These are phyloP conservation scores for Neoscytalidium dimidiatum DNA, from an alignment of 2,329 filamentous ascomycete genomes.

Conservation along the genomic window DNA sequence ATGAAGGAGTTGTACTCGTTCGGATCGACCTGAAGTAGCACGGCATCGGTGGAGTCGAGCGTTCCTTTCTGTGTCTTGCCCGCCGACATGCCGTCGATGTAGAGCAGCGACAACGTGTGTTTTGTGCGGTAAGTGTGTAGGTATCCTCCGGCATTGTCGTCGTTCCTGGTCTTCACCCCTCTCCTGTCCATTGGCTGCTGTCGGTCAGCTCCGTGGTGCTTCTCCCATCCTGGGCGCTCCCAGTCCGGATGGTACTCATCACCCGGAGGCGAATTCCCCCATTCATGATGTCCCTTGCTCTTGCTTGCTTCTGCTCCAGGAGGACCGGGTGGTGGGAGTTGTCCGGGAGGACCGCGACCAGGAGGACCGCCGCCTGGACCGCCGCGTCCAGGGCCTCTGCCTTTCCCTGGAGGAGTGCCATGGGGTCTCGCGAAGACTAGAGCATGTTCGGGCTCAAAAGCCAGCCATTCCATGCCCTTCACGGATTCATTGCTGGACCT, in stretches of 20 bases:
- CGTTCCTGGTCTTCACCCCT: slow-evolving; percentile 13
- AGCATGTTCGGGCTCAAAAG: slow-evolving; percentile 76
- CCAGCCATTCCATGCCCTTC: slow-evolving; percentile 66
- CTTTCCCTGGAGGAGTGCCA: slow-evolving; percentile 4
- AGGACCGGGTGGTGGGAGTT: slow-evolving; percentile 21
- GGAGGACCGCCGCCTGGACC: slow-evolving; percentile 2
- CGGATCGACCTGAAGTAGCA: slow-evolving; percentile 48
- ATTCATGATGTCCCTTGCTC: not conserved
- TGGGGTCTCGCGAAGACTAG: slow-evolving; percentile 58
- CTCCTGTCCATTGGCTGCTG: slow-evolving; percentile 12
- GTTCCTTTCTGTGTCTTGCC: slow-evolving; percentile 67
- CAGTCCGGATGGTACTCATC: slow-evolving; percentile 3
- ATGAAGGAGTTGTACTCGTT: slow-evolving; percentile 28
- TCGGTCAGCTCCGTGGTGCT: slow-evolving; percentile 1
- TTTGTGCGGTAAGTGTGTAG: slow-evolving; percentile 67
- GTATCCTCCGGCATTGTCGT: slow-evolving; percentile 50
- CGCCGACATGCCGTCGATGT: slow-evolving; percentile 70
- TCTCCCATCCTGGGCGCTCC: not conserved
- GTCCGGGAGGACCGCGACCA: not conserved
- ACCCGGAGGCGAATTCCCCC: not conserved
- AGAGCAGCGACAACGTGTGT: slow-evolving; percentile 61
- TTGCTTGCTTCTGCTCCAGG: not conserved
- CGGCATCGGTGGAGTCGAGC: slow-evolving; percentile 65
- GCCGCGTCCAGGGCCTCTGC: slow-evolving; percentile 1
- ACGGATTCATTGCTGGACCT: slow-evolving; percentile 49